Percentiles rank a stretch among this genome's conserved stretches.
Conservation (phyloP, 176 grass and related monocot species). For the Oryza meyeriana region DNA sequence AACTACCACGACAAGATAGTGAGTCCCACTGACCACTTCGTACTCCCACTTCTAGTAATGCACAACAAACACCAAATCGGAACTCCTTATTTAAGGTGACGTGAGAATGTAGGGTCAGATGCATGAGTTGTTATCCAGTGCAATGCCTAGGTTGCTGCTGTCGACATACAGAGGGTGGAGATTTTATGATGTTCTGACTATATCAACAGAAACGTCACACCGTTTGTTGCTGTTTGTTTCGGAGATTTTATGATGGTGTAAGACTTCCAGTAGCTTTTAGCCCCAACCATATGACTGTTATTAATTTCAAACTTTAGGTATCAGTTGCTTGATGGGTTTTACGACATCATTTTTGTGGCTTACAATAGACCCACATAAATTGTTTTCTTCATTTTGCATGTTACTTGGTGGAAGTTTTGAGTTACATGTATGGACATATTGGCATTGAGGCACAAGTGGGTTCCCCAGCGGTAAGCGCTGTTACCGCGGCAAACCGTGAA, state of each 20-base stretch:
- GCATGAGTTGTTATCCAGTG: not conserved
- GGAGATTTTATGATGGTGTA: not conserved
- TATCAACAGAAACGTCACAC: too few species aligned
- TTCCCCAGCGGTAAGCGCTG: too few species aligned
- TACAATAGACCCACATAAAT: not conserved
- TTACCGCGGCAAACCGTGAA: too few species aligned
- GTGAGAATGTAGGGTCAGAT: not conserved
- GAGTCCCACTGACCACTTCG: slow-evolving; percentile 21
- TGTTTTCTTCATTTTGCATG: not conserved
- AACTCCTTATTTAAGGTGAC: not conserved
- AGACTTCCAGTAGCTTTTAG: not conserved
- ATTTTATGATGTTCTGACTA: not conserved
- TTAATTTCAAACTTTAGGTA: not conserved
- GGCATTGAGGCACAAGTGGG: not conserved
- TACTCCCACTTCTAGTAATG: slow-evolving; percentile 7
- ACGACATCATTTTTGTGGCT: not conserved
- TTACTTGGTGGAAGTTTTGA: not conserved
- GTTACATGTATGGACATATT: not conserved
- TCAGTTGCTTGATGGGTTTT: not conserved
- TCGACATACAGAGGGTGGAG: not conserved
- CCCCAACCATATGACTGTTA: not conserved
- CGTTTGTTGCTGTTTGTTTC: too few species aligned
- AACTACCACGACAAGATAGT: slow-evolving; percentile 94
- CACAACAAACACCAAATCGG: not conserved
- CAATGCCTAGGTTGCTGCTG: not conserved